phyloP scores from a whole-genome alignment of 768 basidiomycete genomes.

The Porphyrellus cyaneotinctus region DNA sequence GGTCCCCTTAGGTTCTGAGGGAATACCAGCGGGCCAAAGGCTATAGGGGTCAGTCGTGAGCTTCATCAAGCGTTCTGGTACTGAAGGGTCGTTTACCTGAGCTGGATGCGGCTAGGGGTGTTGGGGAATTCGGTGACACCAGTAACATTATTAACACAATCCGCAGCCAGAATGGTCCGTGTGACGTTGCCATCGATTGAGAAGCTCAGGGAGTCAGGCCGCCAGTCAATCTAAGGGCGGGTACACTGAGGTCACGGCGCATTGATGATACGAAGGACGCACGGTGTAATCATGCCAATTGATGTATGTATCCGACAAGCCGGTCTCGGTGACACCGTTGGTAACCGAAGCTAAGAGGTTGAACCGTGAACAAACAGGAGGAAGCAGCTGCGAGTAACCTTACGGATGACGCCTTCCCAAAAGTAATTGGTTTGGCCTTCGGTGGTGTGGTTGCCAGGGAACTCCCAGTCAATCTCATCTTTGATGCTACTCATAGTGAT shows the following conservation, averaged over 20 bases:
- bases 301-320: constrained; percentile 56
- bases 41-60: constrained; percentile 27
- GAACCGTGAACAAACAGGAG: not conserved
- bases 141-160: constrained; percentile 46
- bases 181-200: constrained; percentile 67
- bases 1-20: constrained; percentile 57
- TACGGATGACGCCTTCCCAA: constrained; percentile 70
- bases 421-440: constrained; percentile 78
- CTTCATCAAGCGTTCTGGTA: not conserved
- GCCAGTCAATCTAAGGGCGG: constrained; percentile 69
- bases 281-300: constrained; percentile 79
- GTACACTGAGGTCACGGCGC: not conserved
- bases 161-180: constrained; percentile 60
- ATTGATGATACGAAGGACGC: constrained; percentile 21
- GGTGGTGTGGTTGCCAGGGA: constrained; percentile 58
- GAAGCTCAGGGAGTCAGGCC: constrained; percentile 61
- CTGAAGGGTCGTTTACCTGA: constrained; percentile 53
- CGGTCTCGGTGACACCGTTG: constrained; percentile 46
- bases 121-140: constrained; percentile 64
- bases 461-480: constrained; percentile 89
- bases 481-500: constrained; percentile 83
- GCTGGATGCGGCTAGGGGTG: constrained; percentile 77
- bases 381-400: constrained; percentile 24
- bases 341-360: constrained; percentile 38
- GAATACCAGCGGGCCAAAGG: constrained; percentile 81